Conservation (phyloP, 2,329 filamentous ascomycete genomes). For the Aspergillus fumigatiaffinis region DNA sequence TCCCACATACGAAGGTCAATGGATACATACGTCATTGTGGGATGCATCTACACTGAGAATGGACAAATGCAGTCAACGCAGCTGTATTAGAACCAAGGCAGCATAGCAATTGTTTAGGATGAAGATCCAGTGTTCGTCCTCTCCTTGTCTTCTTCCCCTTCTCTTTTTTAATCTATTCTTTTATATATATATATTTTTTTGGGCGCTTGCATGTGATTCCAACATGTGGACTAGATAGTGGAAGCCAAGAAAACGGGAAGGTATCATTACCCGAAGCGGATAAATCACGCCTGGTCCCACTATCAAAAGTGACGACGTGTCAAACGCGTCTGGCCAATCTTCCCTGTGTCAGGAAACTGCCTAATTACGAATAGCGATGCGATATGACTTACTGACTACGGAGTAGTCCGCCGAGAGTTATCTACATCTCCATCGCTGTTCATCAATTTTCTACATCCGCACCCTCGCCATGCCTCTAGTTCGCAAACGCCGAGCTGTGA, state of each 20-base stretch:
- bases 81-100: neutral
- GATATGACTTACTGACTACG: neutral
- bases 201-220: conserved; percentile 7
- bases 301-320: conserved; percentile 11
- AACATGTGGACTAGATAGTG: neutral
- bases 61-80: neutral
- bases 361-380: neutral
- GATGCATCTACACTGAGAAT: neutral
- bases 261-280: conserved; percentile 11
- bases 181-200: neutral
- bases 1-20: neutral
- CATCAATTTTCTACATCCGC: neutral
- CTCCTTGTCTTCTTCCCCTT: conserved; percentile 2
- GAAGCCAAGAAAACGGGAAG: neutral
- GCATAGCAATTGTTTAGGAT: neutral
- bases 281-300: conserved; percentile 14
- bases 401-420: neutral
- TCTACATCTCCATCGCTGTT: neutral
- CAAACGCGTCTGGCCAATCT: conserved; percentile 15
- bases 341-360: neutral
- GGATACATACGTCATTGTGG: neutral
- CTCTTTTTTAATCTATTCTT: neutral
- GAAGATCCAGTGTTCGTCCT: neutral
- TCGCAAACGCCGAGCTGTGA: conserved; percentile 30
- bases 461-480: conserved; percentile 21